phyloP scores from a whole-genome alignment of 495 filamentous ascomycete species.

The Lophiostoma macrostomum region DNA sequence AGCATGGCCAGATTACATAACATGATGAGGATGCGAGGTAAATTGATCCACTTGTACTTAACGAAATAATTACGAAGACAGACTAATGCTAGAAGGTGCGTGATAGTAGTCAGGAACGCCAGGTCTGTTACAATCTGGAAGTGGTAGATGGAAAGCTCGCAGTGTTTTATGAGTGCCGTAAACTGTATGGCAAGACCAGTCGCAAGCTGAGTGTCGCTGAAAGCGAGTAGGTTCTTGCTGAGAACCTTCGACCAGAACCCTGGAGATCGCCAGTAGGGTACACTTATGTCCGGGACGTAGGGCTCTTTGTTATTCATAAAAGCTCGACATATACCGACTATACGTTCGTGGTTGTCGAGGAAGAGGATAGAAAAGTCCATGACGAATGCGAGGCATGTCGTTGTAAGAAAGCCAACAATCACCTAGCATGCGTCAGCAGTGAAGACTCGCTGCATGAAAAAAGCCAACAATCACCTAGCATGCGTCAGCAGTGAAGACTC shows the following conservation, averaged over 20 bases:
- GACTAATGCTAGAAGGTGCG: constrained; percentile 25
- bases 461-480: background rate
- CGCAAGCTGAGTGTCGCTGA: constrained; percentile 31
- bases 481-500: background rate
- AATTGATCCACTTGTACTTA: constrained; percentile 23
- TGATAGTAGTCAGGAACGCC: constrained; percentile 30
- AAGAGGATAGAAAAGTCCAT: constrained; percentile 26
- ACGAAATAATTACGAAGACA: constrained; percentile 28
- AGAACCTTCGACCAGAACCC: constrained; percentile 27
- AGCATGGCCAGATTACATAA: constrained; percentile 23
- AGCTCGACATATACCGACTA: constrained; percentile 2
- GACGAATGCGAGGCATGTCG: constrained; percentile 28
- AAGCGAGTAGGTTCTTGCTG: constrained; percentile 30
- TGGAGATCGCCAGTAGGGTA: constrained; percentile 23
- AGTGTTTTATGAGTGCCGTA: constrained; percentile 29
- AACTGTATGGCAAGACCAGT: constrained; percentile 31
- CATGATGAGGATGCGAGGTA: constrained; percentile 29
- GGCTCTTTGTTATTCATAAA: constrained; percentile 1
- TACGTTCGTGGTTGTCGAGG: constrained; percentile 19
- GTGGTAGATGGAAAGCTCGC: constrained; percentile 30
- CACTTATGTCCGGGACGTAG: background rate
- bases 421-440: constrained; percentile 16
- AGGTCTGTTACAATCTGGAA: constrained; percentile 30
- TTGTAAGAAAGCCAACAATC: constrained; percentile 28
- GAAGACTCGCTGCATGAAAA: background rate